Evolutionary conservation across 2,329 filamentous ascomycete species (phyloP).

Genomic region (Aspergillus puulaauensis): DNA sequence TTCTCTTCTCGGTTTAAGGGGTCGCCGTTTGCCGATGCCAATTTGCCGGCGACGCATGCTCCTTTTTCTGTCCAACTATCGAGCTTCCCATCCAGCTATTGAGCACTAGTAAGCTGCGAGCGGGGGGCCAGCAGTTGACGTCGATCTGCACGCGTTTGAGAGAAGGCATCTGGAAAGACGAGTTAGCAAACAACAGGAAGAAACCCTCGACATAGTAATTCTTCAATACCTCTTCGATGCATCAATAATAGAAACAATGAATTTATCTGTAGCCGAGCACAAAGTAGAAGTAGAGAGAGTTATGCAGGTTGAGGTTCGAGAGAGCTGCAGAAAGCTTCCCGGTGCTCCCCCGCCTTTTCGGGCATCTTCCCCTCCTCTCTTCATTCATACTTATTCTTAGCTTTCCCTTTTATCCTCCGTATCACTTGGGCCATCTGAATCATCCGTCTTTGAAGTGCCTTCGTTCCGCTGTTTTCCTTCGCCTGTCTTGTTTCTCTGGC

Average conservation of each 20-base stretch:
- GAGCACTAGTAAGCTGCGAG: constrained; percentile 15
- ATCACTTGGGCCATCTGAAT: constrained; percentile 7
- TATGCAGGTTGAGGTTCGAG: no score
- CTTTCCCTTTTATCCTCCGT: constrained; percentile 11
- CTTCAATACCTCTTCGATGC: not conserved
- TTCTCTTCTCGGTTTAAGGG: not conserved
- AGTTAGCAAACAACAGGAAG: not conserved
- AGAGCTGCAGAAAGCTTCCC: constrained; percentile 7
- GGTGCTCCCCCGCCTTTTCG: constrained; percentile 10
- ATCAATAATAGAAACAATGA: not conserved
- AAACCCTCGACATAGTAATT: not conserved
- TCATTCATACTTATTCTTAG: constrained; percentile 1
- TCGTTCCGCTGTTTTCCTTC: constrained; percentile 3
- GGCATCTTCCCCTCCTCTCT: constrained; percentile 1
- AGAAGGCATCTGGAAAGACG: not conserved
- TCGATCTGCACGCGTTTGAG: constrained; percentile 14
- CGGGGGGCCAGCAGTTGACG: constrained; percentile 12
- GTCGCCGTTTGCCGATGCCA: not conserved
- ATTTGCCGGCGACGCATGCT: not conserved
- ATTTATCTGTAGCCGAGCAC: not conserved
- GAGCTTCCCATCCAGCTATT: constrained; percentile 16
- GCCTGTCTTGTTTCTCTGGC: constrained; percentile 5
- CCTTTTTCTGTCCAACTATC: not conserved
- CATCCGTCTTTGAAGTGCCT: constrained; percentile 7
- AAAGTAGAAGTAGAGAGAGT: no score